These are phyloP conservation scores for Naganishia friedmannii DNA, from an alignment of 768 basidiomycete genomes.

Conservation along the genomic window DNA sequence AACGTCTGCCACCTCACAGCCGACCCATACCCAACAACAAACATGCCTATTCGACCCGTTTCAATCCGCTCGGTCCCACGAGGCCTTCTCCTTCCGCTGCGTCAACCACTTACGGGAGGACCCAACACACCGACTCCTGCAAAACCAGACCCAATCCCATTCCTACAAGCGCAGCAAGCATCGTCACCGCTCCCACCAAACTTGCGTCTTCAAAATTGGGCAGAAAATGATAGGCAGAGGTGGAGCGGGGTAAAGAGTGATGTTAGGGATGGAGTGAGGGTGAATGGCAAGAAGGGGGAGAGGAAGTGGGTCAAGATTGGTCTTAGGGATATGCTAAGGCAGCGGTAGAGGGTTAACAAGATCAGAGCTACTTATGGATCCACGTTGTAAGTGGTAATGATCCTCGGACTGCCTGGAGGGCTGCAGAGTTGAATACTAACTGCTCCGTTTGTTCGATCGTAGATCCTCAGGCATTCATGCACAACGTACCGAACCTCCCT, in stretches of 20 bases:
- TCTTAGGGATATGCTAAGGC: slow-evolving; percentile 39
- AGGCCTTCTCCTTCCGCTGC: slow-evolving; percentile 33
- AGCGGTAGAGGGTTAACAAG: slow-evolving; percentile 27
- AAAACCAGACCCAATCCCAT: slow-evolving; percentile 31
- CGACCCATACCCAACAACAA: neutral
- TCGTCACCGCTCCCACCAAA: slow-evolving; percentile 34
- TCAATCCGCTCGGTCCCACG: slow-evolving; percentile 25
- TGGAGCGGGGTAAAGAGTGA: slow-evolving; percentile 35
- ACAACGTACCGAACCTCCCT: too few relatives aligned
- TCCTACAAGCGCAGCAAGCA: slow-evolving; percentile 15
- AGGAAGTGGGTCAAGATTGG: slow-evolving; percentile 37
- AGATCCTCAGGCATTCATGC: too few relatives aligned
- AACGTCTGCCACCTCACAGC: too few relatives aligned
- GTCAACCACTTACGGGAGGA: slow-evolving; percentile 9
- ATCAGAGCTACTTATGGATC: neutral
- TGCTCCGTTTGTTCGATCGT: neutral
- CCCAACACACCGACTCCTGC: slow-evolving; percentile 27
- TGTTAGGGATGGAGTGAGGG: slow-evolving; percentile 32
- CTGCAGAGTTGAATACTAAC: neutral
- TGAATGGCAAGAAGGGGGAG: slow-evolving; percentile 32
- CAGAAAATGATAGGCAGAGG: slow-evolving; percentile 33
- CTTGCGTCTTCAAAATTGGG: slow-evolving; percentile 38
- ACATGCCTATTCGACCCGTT: slow-evolving; percentile 29
- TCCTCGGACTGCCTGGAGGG: neutral
- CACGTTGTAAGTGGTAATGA: neutral